Evolutionary conservation across 1,284 basidiomycete genomes (phyloP), one percentile per base, ranked within the genome.

Genomic region (Microbotryum silenes-acaulis): DNA sequence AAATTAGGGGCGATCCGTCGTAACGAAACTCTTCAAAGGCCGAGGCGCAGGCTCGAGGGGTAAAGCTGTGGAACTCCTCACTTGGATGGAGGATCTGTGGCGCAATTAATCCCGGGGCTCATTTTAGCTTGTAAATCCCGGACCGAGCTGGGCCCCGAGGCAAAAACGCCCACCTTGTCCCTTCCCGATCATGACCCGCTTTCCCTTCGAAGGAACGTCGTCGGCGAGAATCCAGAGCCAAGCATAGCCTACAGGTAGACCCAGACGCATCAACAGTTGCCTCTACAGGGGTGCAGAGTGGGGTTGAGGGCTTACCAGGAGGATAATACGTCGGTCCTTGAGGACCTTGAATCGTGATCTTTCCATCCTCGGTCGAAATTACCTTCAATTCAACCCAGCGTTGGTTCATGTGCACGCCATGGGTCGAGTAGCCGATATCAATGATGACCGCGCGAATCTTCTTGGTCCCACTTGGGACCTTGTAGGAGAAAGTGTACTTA

Each of bases 201-300:
- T 75, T 2, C 84, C 87, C 29, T 27, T 57, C 68, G 86, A 88
- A 0, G 89, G 86, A 8, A 89, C 77, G 20, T 81, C 87, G 64
- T 85, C 79, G 2, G 82, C 81, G 25, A 91, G 78, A 31, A 90
- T 73, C 69, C 83, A 88, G 45, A 92, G 71, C 81, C 84, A 89
- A 9, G 82, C 89, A 4, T 88, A 88, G 7, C 90, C 89, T 58
- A 88, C 87, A 7, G 87, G 27, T 27, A 87, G 2, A 10, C 29
- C 23, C 14, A 27, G 18, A 14, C 9, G 5, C 6, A 20, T 20
- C 23, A 44, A 4, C 49, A 16, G 16, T 1, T 18, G 25, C 16
- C 5, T 20, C 33, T 21, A 31, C 31, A 48, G 14, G 7, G 16
- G 20, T 6, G 6, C 27, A 47, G 9, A 16, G 21, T 21, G 37